Percentiles rank a stretch among this genome's conserved stretches.
phyloP scores from a whole-genome alignment of 768 basidiomycete species.

The Tephrocybe sp. region DNA sequence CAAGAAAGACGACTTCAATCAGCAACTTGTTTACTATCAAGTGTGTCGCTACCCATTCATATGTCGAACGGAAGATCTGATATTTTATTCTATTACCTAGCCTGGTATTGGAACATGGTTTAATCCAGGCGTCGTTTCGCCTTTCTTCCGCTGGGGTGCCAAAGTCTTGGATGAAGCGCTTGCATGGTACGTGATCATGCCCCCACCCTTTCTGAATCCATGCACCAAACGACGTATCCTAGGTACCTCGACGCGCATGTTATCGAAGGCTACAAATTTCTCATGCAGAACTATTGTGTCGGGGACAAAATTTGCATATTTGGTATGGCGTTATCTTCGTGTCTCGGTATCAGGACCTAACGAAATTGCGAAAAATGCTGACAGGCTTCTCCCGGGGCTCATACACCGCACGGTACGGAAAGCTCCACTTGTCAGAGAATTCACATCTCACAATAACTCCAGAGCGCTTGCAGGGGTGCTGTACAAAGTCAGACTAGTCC shows the following conservation, averaged over 20 bases:
- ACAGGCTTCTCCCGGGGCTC: constrained; percentile 73
- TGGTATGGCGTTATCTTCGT: constrained; percentile 36
- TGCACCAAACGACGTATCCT: neutral
- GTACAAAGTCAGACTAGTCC: constrained; percentile 48
- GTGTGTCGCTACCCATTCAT: constrained; percentile 26
- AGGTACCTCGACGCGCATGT: constrained; percentile 75
- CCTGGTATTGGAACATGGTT: constrained; percentile 51
- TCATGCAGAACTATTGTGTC: constrained; percentile 73
- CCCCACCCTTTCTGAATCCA: neutral
- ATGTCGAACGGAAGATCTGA: neutral
- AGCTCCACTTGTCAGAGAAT: neutral
- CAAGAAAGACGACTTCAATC: constrained; percentile 25
- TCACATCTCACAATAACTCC: constrained; percentile 11
- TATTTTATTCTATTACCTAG: constrained; percentile 19
- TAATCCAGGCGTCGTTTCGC: constrained; percentile 64
- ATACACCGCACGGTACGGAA: constrained; percentile 38
- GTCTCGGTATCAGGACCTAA: too few species aligned
- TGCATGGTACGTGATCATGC: constrained; percentile 55
- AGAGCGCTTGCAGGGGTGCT: constrained; percentile 77
- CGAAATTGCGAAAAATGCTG: too few species aligned
- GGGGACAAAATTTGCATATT: constrained; percentile 78
- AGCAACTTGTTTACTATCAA: constrained; percentile 50
- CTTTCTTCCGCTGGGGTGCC: constrained; percentile 55
- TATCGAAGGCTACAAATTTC: constrained; percentile 69
- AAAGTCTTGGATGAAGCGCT: constrained; percentile 64